Evolutionary conservation across 129 eudicot species (phyloP), one percentile per base, ranked within the genome.

Genomic region (Pseudognaphalium luteoalbum): DNA sequence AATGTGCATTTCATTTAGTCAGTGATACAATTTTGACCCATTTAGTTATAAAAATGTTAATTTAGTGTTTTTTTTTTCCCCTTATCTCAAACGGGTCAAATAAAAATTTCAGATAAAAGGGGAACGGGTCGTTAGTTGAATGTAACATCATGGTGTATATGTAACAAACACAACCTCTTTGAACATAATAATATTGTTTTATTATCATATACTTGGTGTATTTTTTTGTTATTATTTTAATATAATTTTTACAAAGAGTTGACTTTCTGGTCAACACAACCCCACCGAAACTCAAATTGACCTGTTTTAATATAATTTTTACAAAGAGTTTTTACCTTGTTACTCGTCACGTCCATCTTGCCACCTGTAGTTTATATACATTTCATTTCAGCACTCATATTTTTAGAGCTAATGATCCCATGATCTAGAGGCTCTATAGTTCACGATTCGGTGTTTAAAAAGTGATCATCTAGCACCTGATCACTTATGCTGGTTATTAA

Each of bases 1-100:
- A 42, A 35, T 86, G 60, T 56, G 66, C 47, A 63, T 65, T 71
- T 58, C 14, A 47, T 70, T 30, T 78, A 58, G 58, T 58, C 37
- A 41, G 17, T 34, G 12, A 32, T 37, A 37, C 62, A 56, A 56
- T 56, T 56, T 56, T 19, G 62, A 56, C 62, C 62, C 62, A 56
- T 56, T 56, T 34, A 17, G 6, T 17, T 17, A 57, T 57, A 12
- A 21, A 21, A 12, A 57, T 19, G 62, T 57, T 8, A 8, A 20
- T n/a, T n/a, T 4, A 56, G 22, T 2, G 28, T 25, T 25, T 25
- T 25, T 25, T 25, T 25, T 42, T 42, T 2, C 2, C 10, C 10
- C 10, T 10, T 14, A 5, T 63, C 35, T 62, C 35, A 63, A n/a
- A 66, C 2, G 25, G 71, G 71, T 66, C 51, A 66, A 29, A 63